Evolutionary conservation across 345 rosid species (phyloP).

Genomic region (Eucalyptus victrix): DNA sequence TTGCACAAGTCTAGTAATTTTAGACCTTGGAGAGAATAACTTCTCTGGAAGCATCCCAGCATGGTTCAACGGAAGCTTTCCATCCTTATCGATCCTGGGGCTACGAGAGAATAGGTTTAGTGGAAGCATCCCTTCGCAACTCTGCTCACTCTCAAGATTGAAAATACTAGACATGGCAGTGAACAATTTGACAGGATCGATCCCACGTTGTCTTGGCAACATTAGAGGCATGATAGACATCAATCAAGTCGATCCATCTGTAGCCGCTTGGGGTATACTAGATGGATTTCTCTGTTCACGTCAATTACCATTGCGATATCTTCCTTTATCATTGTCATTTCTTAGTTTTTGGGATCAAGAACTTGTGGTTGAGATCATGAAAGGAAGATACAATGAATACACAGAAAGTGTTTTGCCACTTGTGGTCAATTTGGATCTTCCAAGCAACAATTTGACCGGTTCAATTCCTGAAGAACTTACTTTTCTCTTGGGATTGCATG

Average conservation of each 20-base stretch:
- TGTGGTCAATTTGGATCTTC: slow-evolving; percentile 3
- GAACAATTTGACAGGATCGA: neutral
- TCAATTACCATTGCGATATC: too few relatives aligned
- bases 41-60: neutral
- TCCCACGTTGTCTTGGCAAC: neutral
- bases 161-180: neutral
- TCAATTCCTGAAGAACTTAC: neutral
- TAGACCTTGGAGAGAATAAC: neutral
- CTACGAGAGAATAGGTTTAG: neutral
- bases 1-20: neutral
- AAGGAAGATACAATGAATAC: neutral
- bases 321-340: too few relatives aligned
- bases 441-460: slow-evolving; percentile 8
- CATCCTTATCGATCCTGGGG: neutral
- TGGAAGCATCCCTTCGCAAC: slow-evolving; percentile 3
- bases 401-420: neutral
- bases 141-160: neutral
- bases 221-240: neutral
- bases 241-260: too few relatives aligned
- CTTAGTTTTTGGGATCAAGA: too few relatives aligned
- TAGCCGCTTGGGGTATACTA: too few relatives aligned
- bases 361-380: neutral
- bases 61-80: neutral
- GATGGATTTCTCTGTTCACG: too few relatives aligned
- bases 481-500: neutral